Conservation (phyloP, 805 yeast species). For the Wickerhamiella vanderwaltii region DNA sequence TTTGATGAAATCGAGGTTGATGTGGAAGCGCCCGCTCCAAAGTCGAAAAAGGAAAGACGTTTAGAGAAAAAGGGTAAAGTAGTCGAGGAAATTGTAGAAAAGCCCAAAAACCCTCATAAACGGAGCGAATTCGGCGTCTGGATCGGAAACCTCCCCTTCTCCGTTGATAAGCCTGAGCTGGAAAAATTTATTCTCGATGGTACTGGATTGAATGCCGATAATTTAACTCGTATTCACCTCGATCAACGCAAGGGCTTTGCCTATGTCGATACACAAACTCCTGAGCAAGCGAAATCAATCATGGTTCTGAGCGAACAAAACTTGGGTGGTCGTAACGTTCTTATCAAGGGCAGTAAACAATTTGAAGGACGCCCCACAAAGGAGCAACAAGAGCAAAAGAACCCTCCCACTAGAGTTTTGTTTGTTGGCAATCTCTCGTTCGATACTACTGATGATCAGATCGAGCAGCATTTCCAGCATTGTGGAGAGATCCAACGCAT, state of each 20-base stretch:
- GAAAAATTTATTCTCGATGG: constrained; percentile 41
- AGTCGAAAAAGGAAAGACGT: constrained; percentile 86
- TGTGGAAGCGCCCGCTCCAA: constrained; percentile 52
- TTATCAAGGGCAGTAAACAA: constrained; percentile 69
- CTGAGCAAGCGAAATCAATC: constrained; percentile 48
- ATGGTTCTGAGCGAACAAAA: constrained; percentile 56
- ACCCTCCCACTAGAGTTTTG: constrained; percentile 78
- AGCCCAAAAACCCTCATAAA: constrained; percentile 12
- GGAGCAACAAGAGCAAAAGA: constrained; percentile 37
- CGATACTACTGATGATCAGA: constrained; percentile 71
- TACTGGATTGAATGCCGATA: constrained; percentile 29
- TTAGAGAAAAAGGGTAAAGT: constrained; percentile 52
- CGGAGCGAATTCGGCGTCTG: constrained; percentile 51
- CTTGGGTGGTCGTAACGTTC: constrained; percentile 71
- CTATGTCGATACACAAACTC: constrained; percentile 64
- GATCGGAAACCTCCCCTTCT: constrained; percentile 87
- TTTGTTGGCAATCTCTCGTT: constrained; percentile 91
- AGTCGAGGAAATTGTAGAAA: constrained; percentile 24
- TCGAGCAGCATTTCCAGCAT: constrained; percentile 74
- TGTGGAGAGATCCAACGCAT: constrained; percentile 78
- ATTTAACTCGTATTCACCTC: constrained; percentile 63
- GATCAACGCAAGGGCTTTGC: constrained; percentile 77
- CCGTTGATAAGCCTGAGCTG: constrained; percentile 66
- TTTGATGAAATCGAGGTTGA: constrained; percentile 33
- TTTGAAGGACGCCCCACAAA: constrained; percentile 79